phyloP scores from a whole-genome alignment of 1,139 yeast genomes.

The Debaryomyces fabryi region DNA sequence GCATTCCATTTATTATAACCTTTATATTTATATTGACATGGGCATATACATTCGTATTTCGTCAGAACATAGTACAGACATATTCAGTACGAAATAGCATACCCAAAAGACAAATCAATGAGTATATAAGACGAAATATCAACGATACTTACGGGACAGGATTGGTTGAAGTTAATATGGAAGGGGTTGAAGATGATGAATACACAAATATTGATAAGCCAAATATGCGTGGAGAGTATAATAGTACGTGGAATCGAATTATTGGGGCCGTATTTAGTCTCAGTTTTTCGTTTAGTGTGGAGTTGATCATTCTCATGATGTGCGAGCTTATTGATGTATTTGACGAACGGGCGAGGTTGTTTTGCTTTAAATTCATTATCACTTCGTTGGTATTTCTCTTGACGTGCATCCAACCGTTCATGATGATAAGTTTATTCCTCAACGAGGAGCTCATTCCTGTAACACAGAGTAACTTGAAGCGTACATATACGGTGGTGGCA shows the following conservation, averaged over 20 bases:
- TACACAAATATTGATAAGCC: slow-evolving; percentile 13
- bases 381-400: slow-evolving; percentile 35
- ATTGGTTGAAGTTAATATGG: slow-evolving; percentile 23
- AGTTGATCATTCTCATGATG: slow-evolving; percentile 40
- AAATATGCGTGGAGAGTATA: background rate
- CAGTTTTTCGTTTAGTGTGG: slow-evolving; percentile 35
- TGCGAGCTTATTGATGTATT: slow-evolving; percentile 37
- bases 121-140: slow-evolving; percentile 18
- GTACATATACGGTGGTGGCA: slow-evolving; percentile 16
- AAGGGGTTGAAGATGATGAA: slow-evolving; percentile 18
- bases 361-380: slow-evolving; percentile 35
- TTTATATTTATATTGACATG: slow-evolving; percentile 21
- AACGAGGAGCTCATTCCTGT: slow-evolving; percentile 31
- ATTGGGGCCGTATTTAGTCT: slow-evolving; percentile 34
- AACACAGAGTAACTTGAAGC: slow-evolving; percentile 11
- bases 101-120: slow-evolving; percentile 27
- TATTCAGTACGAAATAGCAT: slow-evolving; percentile 23
- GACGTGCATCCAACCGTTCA: slow-evolving; percentile 37
- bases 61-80: slow-evolving; percentile 28
- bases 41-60: slow-evolving; percentile 27
- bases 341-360: slow-evolving; percentile 24
- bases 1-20: slow-evolving; percentile 17
- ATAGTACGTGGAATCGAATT: slow-evolving; percentile 11
- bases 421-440: slow-evolving; percentile 33
- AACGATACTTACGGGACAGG: slow-evolving; percentile 18